Evolutionary conservation across 768 basidiomycete species (phyloP), one percentile per base, ranked within the genome.

Genomic region (Auriscalpium orientale): DNA sequence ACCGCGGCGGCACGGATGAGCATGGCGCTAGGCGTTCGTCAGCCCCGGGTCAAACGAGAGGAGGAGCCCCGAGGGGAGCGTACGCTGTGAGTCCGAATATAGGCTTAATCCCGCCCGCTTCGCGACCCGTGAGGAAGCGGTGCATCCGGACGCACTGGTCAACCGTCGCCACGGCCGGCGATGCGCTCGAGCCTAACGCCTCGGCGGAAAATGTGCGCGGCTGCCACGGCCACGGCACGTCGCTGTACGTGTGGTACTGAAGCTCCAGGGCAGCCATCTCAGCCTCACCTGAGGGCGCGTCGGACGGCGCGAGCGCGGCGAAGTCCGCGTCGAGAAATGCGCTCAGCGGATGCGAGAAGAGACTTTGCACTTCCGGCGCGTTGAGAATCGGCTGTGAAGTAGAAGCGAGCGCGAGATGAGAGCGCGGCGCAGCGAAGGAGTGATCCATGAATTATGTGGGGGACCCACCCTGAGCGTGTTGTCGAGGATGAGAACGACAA

Each of bases 61-160:
- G 36, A 46, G 10, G 8, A 48, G 22, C 16, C 18, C 12, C 12
- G 22, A 50, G 13, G n/a, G 4, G 1, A n/a, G 79, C 87, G 59
- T 67, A 94, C 91, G 91, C 83, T 33, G 92, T 95, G 9, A 95
- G 70, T 8, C 92, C 92, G 61, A 84, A 90, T 0, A 95, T 81
- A n/a, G 92, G 92, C 64, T 91, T 94, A 13, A 91, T 80, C 0
- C 92, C 91, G 13, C 85, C 84, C 2, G 79, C 82, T 66, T 95
- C 92, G 44, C 91, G 74, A 0, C 93, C 93, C 1, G 92, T 95
- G 51, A 93, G 74, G 73, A 95, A 95, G 16, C 77, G 74, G 69
- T 95, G 92, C 59, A 83, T 76, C 21, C 90, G 81, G 43, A 64
- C 68, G 2, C 46, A 13, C 38, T 61, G 58, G 20, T 34, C n/a